Evolutionary conservation across 371 early-diverging fungal genomes (phyloP), one percentile per base, ranked within the genome.

Genomic region (Lichtheimia hyalospora): DNA sequence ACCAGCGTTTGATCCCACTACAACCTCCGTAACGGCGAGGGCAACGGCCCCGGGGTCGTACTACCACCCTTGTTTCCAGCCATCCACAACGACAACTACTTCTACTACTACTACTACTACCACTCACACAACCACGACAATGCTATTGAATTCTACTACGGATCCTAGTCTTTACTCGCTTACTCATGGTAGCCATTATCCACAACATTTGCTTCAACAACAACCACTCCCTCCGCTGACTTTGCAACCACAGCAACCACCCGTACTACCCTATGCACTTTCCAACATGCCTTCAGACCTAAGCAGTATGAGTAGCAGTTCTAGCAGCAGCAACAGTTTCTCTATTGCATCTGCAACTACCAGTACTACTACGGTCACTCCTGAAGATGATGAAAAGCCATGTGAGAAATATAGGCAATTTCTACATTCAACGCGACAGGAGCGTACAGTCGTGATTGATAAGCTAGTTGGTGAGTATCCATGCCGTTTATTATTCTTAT

Each of bases 401-500:
- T 62, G 62, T 49, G 61, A 66, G 20, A 56, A 61, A 25, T 67
- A 62, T 41, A 53, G 55, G 49, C 55, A 67, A 41, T 67, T 67
- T 34, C 40, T 59, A 21, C 48, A 66, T 23, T 57, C 69, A 2
- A 56, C 68, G 13, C 57, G 62, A 23, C 68, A 70, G 46, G 69
- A 73, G 42, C 58, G 60, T 12, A 60, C 69, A 1, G 44, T 70
- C 12, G 54, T 74, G 68, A 68, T 74, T 50, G 68, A 66, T 20
- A 70, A 61, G 41, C 57, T 74, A 21, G 71, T 74, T 52, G 68
- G 66, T 65, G 57, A 57, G 64, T 63, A 34, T 15, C 12, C 0
- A 39, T 25, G 10, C 3, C 8, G 3, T n/a, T 3, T 12, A n/a
- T 1, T 34, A 24, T 24, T 16, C n/a, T 15, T 20, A 13, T 25